phyloP scores from a whole-genome alignment of 2,329 filamentous ascomycete genomes.

The Penicillium sp. region DNA sequence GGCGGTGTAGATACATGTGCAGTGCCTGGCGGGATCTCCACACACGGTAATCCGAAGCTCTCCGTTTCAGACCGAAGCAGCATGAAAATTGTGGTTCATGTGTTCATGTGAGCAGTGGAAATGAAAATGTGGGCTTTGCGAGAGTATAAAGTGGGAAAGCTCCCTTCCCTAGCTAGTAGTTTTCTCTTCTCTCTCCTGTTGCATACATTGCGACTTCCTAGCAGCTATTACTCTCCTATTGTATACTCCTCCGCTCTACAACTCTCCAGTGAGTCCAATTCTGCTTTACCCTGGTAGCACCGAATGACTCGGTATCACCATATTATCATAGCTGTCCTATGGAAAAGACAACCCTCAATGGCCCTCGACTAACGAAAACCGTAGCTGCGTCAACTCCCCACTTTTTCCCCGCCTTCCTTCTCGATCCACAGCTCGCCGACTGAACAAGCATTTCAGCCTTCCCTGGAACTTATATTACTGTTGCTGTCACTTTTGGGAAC shows the following conservation, averaged over 20 bases:
- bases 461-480: not conserved
- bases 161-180: not conserved
- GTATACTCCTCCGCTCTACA: not conserved
- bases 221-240: not conserved
- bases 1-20: conserved; percentile 2
- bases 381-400: conserved; percentile 23
- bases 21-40: conserved; percentile 27
- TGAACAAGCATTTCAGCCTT: conserved; percentile 2
- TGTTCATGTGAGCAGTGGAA: conserved; percentile 34
- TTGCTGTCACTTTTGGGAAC: not conserved
- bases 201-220: not conserved
- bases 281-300: not conserved
- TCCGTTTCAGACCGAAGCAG: conserved; percentile 17
- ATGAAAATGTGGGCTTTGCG: conserved; percentile 3
- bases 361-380: not conserved
- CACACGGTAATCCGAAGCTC: conserved; percentile 31
- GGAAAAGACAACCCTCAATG: not conserved
- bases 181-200: not conserved
- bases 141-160: not conserved
- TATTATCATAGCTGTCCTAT: conserved; percentile 19
- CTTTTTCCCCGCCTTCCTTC: conserved; percentile 29
- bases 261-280: not conserved
- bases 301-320: not conserved
- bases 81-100: conserved; percentile 24
- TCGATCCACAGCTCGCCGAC: conserved; percentile 8